Evolutionary conservation across 208 protist genomes (phyloP).

Genomic region (Leishmania aethiopica): DNA sequence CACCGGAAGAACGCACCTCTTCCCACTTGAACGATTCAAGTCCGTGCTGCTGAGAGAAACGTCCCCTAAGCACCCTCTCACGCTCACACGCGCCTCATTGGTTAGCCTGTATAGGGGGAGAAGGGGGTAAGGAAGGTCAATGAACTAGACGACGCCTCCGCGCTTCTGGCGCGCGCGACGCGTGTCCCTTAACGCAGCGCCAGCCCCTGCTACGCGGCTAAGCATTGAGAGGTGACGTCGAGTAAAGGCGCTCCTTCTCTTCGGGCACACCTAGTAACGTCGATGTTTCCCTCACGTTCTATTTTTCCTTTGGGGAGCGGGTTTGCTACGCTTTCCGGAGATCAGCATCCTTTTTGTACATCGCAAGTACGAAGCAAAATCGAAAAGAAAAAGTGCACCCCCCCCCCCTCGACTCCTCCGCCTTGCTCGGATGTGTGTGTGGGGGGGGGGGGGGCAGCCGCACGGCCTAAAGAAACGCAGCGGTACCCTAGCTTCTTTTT

Average conservation of each 20-base stretch:
- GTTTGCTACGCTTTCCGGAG: background rate
- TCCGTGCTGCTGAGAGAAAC: background rate
- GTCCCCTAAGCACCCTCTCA: background rate
- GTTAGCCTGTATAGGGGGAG: background rate
- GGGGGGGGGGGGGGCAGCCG: background rate
- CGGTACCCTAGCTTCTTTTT: background rate
- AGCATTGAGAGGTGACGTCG: background rate
- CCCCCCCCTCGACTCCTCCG: background rate
- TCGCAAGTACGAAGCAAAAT: background rate
- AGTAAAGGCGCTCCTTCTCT: background rate
- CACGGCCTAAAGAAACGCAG: background rate
- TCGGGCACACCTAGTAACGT: background rate
- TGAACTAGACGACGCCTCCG: background rate
- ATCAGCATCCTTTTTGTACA: background rate
- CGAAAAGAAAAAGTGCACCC: background rate
- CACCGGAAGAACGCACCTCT: background rate
- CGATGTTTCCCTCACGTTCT: background rate
- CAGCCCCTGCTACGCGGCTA: background rate
- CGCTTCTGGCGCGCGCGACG: background rate
- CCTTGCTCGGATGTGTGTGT: background rate
- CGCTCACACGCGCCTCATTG: too few species aligned
- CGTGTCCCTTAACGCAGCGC: background rate
- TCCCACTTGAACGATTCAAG: background rate
- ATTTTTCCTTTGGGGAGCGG: background rate
- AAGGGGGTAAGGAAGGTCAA: background rate